Conservation (phyloP, 208 protist genomes). For the Giardia duodenalis region DNA sequence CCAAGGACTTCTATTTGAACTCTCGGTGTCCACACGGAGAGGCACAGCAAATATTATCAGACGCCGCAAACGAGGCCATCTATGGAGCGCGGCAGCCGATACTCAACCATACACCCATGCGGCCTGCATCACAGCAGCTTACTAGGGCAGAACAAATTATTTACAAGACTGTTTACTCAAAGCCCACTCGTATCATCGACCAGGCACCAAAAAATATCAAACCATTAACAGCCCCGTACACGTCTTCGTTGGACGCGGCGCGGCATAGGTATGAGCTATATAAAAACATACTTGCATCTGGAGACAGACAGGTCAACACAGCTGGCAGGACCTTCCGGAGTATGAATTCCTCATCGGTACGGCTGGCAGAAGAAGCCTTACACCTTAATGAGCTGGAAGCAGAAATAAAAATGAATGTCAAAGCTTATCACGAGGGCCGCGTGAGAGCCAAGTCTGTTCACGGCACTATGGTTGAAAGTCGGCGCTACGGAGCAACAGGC, state of each 20-base stretch:
- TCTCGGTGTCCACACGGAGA: not conserved
- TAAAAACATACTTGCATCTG: not conserved
- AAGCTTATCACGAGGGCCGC: not conserved
- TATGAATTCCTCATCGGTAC: not conserved
- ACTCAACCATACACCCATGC: not conserved
- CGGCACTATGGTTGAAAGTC: not conserved
- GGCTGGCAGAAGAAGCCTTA: not conserved
- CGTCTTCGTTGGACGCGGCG: not conserved
- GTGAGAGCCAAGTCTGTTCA: not conserved
- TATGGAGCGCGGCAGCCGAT: not conserved
- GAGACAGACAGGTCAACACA: not conserved
- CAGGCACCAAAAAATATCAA: not conserved
- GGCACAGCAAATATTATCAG: not conserved
- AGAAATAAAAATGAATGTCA: not conserved
- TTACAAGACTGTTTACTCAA: not conserved
- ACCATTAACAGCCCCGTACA: not conserved
- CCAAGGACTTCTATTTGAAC: not conserved
- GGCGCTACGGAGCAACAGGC: not conserved
- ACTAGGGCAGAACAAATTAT: not conserved
- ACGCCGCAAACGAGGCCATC: not conserved
- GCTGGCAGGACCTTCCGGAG: not conserved
- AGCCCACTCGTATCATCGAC: not conserved
- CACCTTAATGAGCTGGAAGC: not conserved
- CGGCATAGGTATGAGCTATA: not conserved
- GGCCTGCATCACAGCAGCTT: not conserved